Percentiles rank a stretch among this genome's conserved stretches.
phyloP scores from a whole-genome alignment of 768 basidiomycete species.

The Amanita rimosa region DNA sequence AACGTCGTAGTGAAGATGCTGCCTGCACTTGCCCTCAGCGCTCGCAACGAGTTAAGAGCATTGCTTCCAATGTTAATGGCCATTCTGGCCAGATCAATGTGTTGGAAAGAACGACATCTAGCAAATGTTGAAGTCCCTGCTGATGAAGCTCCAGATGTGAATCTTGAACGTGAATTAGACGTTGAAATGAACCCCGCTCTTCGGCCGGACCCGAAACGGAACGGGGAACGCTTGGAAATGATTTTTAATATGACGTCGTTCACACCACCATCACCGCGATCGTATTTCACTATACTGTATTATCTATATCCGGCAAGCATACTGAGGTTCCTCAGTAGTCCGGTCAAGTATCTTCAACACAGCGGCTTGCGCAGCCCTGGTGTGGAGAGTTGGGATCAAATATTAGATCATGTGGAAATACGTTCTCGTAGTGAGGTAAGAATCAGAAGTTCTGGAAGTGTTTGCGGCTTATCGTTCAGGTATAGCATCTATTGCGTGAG shows the following conservation, averaged over 20 bases:
- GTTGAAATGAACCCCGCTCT: constrained; percentile 25
- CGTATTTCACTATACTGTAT: constrained; percentile 72
- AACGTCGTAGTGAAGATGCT: constrained; percentile 59
- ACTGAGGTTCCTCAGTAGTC: constrained; percentile 64
- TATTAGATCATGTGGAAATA: constrained; percentile 58
- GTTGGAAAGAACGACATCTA: constrained; percentile 54
- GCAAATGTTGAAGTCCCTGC: constrained; percentile 16
- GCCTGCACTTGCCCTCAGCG: constrained; percentile 62
- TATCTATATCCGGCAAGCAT: constrained; percentile 89
- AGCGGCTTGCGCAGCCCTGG: constrained; percentile 46
- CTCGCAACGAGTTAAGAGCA: constrained; percentile 40
- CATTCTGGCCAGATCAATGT: constrained; percentile 59
- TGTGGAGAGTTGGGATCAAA: constrained; percentile 58
- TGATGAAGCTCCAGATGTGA: constrained; percentile 20
- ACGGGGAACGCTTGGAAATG: constrained; percentile 37
- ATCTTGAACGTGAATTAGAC: constrained; percentile 29
- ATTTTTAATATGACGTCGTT: constrained; percentile 44
- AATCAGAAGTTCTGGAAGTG: neutral
- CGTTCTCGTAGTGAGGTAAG: constrained; percentile 61
- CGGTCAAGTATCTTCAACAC: constrained; percentile 50
- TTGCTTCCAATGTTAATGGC: constrained; percentile 57
- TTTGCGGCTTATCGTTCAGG: constrained; percentile 3
- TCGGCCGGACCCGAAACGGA: constrained; percentile 39
- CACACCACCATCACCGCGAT: constrained; percentile 46
- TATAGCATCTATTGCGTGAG: constrained; percentile 54